phyloP scores from a whole-genome alignment of 768 basidiomycete genomes.

The Sarcodon aspratus region DNA sequence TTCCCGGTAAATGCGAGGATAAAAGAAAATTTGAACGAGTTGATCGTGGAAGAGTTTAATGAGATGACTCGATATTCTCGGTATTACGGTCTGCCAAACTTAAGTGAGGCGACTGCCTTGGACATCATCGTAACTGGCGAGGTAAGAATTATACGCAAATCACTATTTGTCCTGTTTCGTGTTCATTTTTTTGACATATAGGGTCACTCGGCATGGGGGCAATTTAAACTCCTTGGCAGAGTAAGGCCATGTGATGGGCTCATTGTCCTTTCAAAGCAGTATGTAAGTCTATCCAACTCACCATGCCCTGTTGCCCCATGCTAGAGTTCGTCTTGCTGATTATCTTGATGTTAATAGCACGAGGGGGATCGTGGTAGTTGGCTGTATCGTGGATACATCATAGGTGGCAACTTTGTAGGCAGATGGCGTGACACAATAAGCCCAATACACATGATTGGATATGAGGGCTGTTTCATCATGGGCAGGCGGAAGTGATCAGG shows the following conservation, averaged over 20 bases:
- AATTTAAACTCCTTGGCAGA: conserved; percentile 70
- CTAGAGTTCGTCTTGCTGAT: conserved; percentile 11
- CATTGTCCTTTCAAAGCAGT: conserved; percentile 75
- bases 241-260: conserved; percentile 77
- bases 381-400: conserved; percentile 78
- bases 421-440: conserved; percentile 83
- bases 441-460: conserved; percentile 48
- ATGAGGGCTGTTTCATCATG: conserved; percentile 83
- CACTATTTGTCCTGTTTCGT: neutral
- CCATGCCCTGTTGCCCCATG: neutral
- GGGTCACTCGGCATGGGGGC: conserved; percentile 91
- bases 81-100: conserved; percentile 1
- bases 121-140: conserved; percentile 72
- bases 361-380: conserved; percentile 69
- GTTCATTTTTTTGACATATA: conserved; percentile 14
- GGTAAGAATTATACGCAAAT: conserved; percentile 22
- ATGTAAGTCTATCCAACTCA: conserved; percentile 31
- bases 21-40: conserved; percentile 33
- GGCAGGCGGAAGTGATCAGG: conserved; percentile 39
- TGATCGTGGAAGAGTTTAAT: conserved; percentile 26
- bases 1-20: conserved; percentile 44
- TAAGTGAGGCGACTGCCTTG: conserved; percentile 15
- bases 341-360: conserved; percentile 26
- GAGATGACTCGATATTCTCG: conserved; percentile 13
- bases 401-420: conserved; percentile 71